Base-by-base conservation (phyloP, 1,284 basidiomycete species). In the Chondrostereum purpureum region DNA sequence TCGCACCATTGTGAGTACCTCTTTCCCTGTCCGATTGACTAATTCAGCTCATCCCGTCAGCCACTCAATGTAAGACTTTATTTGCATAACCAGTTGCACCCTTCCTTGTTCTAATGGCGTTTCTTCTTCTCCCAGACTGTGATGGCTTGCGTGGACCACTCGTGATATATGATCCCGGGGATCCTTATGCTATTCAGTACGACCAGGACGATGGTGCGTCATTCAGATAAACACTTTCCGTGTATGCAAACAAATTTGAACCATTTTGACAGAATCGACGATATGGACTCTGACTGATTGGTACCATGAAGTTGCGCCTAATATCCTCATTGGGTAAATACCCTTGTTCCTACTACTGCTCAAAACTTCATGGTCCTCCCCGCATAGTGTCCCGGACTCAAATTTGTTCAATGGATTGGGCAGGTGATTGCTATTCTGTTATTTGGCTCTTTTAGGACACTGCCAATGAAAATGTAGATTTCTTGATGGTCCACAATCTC, bases 101-200 rank as follows among this genome's bases (percentile, higher is more conserved):
- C n/a, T n/a, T n/a, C n/a, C n/a, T n/a, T n/a, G n/a, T n/a, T n/a
- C n/a, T n/a, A n/a, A n/a, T n/a, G n/a, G n/a, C n/a, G n/a, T 50
- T 51, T n/a, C n/a, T n/a, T n/a, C n/a, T n/a, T n/a, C 54, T 51
- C 24, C 55, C 62, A 44, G 60, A 53, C 24, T 55, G 53, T 22
- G 50, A 52, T 42, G 52, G 52, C 4, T 23, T 52, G 14, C 44
- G 48, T 11, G 54, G 50, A 3, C 37, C 50, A 5, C 17, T 55
- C 11, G 45, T 52, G 11, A 38, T 55, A 14, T 53, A 55, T 37
- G 50, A 55, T 36, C 48, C 51, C 8, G 33, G 50, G 10, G 54
- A 55, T 42, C 52, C 52, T 2, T 46, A 52, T 41, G 21, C 23
- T 3, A 23, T 22, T 22, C 24, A 45, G 16, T 55, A 55, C 40